Evolutionary conservation across 495 filamentous ascomycete genomes (phyloP).

Genomic region (Penicillium alfredii): DNA sequence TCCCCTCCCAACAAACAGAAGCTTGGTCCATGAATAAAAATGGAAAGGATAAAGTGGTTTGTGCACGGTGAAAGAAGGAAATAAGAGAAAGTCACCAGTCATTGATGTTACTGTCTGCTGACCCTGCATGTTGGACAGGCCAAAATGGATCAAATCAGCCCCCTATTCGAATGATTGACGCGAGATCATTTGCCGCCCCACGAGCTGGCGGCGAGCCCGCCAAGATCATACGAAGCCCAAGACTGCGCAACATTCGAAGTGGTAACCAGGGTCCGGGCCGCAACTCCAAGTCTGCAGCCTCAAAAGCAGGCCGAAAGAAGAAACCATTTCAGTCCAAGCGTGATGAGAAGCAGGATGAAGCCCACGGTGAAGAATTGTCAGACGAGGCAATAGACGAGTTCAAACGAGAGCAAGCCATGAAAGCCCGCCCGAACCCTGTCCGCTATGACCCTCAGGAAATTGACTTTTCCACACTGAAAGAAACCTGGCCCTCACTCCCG

Average conservation of each 20-base stretch:
- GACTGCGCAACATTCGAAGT: conserved; percentile 18
- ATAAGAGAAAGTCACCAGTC: too few relatives aligned
- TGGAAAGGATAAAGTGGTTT: too few relatives aligned
- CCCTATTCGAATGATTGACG: conserved; percentile 34
- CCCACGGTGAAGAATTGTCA: conserved; percentile 15
- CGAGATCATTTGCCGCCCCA: conserved; percentile 35
- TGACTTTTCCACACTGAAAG: conserved; percentile 24
- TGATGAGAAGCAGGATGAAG: conserved; percentile 18
- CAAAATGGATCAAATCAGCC: conserved; percentile 7
- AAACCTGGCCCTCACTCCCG: conserved; percentile 43
- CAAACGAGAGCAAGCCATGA: conserved; percentile 26
- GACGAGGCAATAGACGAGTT: conserved; percentile 31
- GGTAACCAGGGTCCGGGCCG: conserved; percentile 14
- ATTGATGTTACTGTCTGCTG: too few relatives aligned
- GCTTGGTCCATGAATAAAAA: too few relatives aligned
- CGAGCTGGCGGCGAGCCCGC: conserved; percentile 22
- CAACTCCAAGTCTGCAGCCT: conserved; percentile 14
- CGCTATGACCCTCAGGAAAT: conserved; percentile 33
- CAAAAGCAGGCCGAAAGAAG: conserved; percentile 9
- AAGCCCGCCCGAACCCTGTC: conserved; percentile 24
- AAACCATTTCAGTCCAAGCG: too few relatives aligned
- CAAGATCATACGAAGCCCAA: conserved; percentile 32
- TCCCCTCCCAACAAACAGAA: too few relatives aligned
- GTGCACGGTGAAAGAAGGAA: too few relatives aligned
- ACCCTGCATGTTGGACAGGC: not conserved